Conservation (phyloP, 2,329 filamentous ascomycete genomes). For the Incumbomyces lentus region DNA sequence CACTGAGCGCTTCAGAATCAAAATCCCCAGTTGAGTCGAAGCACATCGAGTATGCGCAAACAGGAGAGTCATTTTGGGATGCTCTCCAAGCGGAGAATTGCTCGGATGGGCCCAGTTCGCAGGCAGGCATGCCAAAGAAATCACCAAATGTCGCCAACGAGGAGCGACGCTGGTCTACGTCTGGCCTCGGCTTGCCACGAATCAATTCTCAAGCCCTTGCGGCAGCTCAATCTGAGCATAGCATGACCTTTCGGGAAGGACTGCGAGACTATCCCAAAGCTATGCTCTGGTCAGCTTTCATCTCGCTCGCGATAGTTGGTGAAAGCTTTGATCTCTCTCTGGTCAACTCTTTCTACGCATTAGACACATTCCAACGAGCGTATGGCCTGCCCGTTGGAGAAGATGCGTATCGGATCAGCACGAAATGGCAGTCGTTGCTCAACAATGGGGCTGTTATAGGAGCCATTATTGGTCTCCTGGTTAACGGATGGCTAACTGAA, state of each 20-base stretch:
- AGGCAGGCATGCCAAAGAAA: no score
- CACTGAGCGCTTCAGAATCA: no score
- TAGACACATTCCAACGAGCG: constrained; percentile 30
- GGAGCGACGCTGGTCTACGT: not conserved
- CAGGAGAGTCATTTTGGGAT: no score
- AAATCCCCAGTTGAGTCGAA: no score
- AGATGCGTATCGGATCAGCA: constrained; percentile 30
- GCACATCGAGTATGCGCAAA: no score
- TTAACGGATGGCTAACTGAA: constrained; percentile 57
- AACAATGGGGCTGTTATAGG: constrained; percentile 49
- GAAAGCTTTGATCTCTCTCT: constrained; percentile 37
- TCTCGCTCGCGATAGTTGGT: constrained; percentile 19
- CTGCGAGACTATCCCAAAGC: constrained; percentile 28
- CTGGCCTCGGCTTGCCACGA: not conserved
- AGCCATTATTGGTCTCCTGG: constrained; percentile 54
- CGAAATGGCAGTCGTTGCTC: constrained; percentile 47
- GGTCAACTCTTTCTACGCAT: constrained; percentile 23
- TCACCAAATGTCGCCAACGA: not conserved
- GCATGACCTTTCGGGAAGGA: not conserved
- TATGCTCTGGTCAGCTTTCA: constrained; percentile 17
- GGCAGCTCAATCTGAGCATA: not conserved
- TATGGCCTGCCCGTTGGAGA: constrained; percentile 30
- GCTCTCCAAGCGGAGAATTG: no score
- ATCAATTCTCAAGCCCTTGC: not conserved
- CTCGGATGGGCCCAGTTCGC: no score